Percentiles rank a stretch among this genome's conserved stretches.
phyloP scores from a whole-genome alignment of 148 eudicot species.

The Nepenthes mirabilis region DNA sequence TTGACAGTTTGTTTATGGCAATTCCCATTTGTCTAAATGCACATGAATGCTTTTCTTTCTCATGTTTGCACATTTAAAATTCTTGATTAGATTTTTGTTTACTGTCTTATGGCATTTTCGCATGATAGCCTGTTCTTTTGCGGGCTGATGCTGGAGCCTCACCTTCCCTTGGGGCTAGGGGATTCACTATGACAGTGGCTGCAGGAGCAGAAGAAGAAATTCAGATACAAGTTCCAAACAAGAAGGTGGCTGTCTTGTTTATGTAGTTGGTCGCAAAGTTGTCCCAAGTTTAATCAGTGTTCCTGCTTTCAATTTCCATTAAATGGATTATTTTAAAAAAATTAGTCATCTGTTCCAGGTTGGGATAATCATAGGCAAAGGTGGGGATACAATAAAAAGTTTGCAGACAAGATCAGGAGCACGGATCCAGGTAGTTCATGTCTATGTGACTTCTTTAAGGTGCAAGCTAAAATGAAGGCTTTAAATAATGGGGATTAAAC shows the following conservation, averaged over 20 bases:
- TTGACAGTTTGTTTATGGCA: background rate
- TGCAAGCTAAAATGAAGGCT: background rate
- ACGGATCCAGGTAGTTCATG: conserved; percentile 72
- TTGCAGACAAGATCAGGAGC: conserved; percentile 94
- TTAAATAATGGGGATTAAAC: too few relatives aligned
- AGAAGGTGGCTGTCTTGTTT: conserved; percentile 41
- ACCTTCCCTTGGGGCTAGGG: conserved; percentile 91
- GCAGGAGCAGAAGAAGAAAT: conserved; percentile 62
- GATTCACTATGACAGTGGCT: conserved; percentile 50
- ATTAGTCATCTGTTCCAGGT: conserved; percentile 29
- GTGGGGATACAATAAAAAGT: conserved; percentile 86
- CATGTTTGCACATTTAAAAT: background rate
- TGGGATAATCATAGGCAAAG: conserved; percentile 88
- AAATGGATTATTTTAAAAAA: background rate
- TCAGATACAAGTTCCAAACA: conserved; percentile 83
- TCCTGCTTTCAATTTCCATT: background rate
- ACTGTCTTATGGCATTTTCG: background rate
- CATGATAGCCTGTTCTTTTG: background rate
- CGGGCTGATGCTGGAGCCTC: conserved; percentile 99
- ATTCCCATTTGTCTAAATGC: background rate
- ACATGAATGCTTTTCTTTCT: background rate
- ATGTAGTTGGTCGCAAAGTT: too few relatives aligned
- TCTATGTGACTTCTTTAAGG: too few relatives aligned
- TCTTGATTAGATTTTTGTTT: background rate
- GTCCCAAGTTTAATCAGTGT: background rate